A percentile compares a stretch with the other conserved stretches of the same genome.
Conservation (phyloP, 2,329 filamentous ascomycete species). For the Daldinia eschscholtzii region DNA sequence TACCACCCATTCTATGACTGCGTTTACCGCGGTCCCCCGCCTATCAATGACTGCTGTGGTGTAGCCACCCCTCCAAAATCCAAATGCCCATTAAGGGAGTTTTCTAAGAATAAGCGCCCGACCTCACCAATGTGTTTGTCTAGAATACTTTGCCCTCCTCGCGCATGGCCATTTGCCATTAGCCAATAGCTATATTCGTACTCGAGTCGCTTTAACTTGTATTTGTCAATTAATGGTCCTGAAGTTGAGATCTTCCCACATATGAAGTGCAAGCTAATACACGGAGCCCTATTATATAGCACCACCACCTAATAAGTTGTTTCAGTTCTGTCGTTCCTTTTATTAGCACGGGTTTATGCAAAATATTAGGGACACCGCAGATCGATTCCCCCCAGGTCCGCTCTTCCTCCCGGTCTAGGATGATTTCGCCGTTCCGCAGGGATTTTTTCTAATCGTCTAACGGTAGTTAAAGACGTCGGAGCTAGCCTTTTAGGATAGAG, state of each 20-base stretch:
- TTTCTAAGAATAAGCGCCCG: constrained; percentile 38
- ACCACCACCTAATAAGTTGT: constrained; percentile 22
- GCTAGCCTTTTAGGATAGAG: constrained; percentile 26
- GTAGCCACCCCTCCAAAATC: constrained; percentile 25
- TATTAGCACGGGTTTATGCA: constrained; percentile 25
- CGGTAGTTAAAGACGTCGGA: constrained; percentile 36
- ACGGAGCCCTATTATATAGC: constrained; percentile 20
- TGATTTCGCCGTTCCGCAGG: constrained; percentile 32
- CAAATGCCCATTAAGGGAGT: constrained; percentile 18
- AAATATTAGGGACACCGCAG: constrained; percentile 27
- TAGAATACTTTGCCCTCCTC: background rate
- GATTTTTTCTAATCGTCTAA: constrained; percentile 29
- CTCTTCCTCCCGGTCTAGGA: constrained; percentile 29
- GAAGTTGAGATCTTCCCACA: background rate
- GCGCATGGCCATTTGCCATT: constrained; percentile 30
- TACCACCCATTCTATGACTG: constrained; percentile 25
- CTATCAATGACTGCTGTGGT: constrained; percentile 36
- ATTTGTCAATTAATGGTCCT: background rate
- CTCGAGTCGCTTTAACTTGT: constrained; percentile 25
- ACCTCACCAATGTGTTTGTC: constrained; percentile 23
- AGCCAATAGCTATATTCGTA: constrained; percentile 23
- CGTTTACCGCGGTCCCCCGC: constrained; percentile 39
- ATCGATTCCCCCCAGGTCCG: constrained; percentile 34
- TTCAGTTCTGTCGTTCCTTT: constrained; percentile 23
- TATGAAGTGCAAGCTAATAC: constrained; percentile 14